Base-by-base conservation (phyloP, 2,329 filamentous ascomycete species). In the Hypoxylon sp. region DNA sequence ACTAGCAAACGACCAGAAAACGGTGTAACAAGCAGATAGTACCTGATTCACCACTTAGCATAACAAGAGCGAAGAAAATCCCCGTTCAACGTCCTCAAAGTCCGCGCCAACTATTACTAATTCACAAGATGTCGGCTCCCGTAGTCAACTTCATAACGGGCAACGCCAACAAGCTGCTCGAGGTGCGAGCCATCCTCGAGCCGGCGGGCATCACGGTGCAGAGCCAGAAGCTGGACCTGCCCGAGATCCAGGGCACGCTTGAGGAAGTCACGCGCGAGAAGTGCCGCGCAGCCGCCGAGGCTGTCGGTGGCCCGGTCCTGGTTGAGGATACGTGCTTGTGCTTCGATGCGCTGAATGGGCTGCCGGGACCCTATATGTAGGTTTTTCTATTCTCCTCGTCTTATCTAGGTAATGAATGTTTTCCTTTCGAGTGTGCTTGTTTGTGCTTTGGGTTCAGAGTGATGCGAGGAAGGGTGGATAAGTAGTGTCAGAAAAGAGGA, bases 291-390 rank as follows among this genome's bases (percentile, higher is more conserved):
- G 96, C 96, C 60, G 94, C 94, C 44, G 90, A 93, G 63, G 83
- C 86, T 73, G 93, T 97, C 84, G 71, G 85, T 76, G 67, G 71
- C 3, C 94, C 97, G 3, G 96, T 98, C 8, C 85, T 99, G 42
- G 95, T 97, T 10, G 96, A 99, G 82, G 96, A 99, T 81, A 99
- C 96, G 14, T 94, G 94, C 73, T 86, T 99, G 53, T 97, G 94
- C 84, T 99, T 98, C 79, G 91, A 92, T 77, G 94, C 95, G 19
- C 87, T 98, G 68, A 90, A 92, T 66, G 94, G 94, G n/a, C 86
- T 99, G 31, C 96, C 96, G 1, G 96, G 96, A 1, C 94, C 95
- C 44, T 99, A 99, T 80, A 97, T 99, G 95, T 97, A 85, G 74
- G 88, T 82, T 39, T 14, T 39, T 14, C 31, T 54, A 14, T 19